A percentile compares a stretch with the other conserved stretches of the same genome.
phyloP scores from a whole-genome alignment of 306 rosid genomes.

The Abrus pulchellus region DNA sequence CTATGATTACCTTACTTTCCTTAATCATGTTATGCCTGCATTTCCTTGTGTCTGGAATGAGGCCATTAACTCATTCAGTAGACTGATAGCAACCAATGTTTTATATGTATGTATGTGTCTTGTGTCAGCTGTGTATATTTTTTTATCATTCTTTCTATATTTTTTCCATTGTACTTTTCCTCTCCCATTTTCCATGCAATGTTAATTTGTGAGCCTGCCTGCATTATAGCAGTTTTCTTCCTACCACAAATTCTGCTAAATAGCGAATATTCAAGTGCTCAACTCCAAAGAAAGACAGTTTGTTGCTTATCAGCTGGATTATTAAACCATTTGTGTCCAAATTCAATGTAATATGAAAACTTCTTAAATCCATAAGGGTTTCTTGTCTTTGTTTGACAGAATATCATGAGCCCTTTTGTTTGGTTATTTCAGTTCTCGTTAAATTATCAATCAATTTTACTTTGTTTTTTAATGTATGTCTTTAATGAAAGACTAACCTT shows the following conservation, averaged over 20 bases:
- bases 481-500: constrained; percentile 37
- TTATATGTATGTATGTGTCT: neutral
- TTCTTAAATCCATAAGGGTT: neutral
- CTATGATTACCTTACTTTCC: neutral
- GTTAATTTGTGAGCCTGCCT: neutral
- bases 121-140: neutral
- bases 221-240: constrained; percentile 5
- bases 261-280: neutral
- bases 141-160: neutral
- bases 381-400: constrained; percentile 12
- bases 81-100: constrained; percentile 8
- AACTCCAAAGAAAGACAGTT: neutral
- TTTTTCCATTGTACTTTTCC: neutral
- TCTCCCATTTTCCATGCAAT: neutral
- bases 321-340: neutral
- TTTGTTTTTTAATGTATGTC: neutral
- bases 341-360: neutral
- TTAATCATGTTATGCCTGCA: neutral
- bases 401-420: neutral
- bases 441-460: constrained; percentile 2
- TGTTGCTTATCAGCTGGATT: neutral
- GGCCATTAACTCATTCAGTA: neutral
- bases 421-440: constrained; percentile 1
- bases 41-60: neutral
- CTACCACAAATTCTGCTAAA: neutral